phyloP scores from a whole-genome alignment of 805 yeast genomes.

The Blastobotrys parvus region DNA sequence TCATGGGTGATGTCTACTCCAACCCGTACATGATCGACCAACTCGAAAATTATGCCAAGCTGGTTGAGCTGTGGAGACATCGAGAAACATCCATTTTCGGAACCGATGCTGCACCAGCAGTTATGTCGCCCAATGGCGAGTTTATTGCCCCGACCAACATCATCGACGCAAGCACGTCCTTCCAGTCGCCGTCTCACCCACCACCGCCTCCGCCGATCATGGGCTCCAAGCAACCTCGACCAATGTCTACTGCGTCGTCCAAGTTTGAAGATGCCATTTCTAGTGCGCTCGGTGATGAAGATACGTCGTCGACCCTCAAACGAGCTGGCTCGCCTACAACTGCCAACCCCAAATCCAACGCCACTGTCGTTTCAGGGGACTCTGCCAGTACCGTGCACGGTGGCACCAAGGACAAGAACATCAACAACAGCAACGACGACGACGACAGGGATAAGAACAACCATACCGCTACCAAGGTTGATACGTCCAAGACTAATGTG shows the following conservation, averaged over 20 bases:
- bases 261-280: slow-evolving; percentile 3
- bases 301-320: neutral
- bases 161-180: neutral
- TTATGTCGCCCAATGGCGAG: neutral
- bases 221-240: neutral
- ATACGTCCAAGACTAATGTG: neutral
- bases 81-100: neutral
- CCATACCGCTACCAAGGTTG: neutral
- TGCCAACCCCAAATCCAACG: neutral
- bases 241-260: neutral
- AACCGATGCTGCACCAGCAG: neutral
- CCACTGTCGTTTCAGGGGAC: neutral
- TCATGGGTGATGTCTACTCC: slow-evolving; percentile 23
- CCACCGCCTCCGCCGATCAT: neutral
- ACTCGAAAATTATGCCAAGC: slow-evolving; percentile 23
- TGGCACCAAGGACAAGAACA: neutral
- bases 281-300: slow-evolving; percentile 1
- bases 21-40: slow-evolving; percentile 31
- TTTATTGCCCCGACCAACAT: neutral
- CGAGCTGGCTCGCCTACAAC: neutral
- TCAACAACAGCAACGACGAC: neutral
- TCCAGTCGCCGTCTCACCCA: neutral
- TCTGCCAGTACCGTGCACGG: neutral
- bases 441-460: neutral
- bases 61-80: slow-evolving; percentile 23